These are phyloP conservation scores for Kondoa subrosea DNA, from an alignment of 768 basidiomycete species.

Conservation along the genomic window DNA sequence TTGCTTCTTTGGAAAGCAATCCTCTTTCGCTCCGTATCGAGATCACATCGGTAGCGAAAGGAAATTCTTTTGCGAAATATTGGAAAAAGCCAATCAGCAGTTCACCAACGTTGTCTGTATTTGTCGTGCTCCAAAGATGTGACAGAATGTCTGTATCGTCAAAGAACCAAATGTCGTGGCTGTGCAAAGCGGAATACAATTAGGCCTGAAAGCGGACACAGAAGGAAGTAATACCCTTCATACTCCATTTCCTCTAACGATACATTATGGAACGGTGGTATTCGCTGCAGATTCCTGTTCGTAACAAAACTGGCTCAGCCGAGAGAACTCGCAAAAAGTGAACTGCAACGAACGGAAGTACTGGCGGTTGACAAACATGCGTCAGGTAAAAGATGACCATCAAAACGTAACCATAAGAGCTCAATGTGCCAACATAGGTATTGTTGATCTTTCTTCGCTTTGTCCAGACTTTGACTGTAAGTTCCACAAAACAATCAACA, in stretches of 20 bases:
- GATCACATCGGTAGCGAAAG: slow-evolving; percentile 75
- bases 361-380: slow-evolving; percentile 92
- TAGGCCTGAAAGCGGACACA: slow-evolving; percentile 27
- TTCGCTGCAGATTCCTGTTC: slow-evolving; percentile 21
- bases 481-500: neutral
- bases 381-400: slow-evolving; percentile 95
- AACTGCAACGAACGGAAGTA: slow-evolving; percentile 45
- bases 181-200: neutral
- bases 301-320: neutral
- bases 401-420: slow-evolving; percentile 91
- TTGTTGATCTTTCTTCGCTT: slow-evolving; percentile 98
- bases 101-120: slow-evolving; percentile 80
- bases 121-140: slow-evolving; percentile 84
- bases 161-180: slow-evolving; percentile 54
- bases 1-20: slow-evolving; percentile 68
- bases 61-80: slow-evolving; percentile 84
- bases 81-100: slow-evolving; percentile 97
- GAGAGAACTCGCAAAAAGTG: neutral
- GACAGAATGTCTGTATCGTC: slow-evolving; percentile 87
- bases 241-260: slow-evolving; percentile 61
- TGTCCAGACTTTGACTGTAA: slow-evolving; percentile 91
- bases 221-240: slow-evolving; percentile 62
- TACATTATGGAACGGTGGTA: slow-evolving; percentile 24
- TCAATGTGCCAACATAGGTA: slow-evolving; percentile 88
- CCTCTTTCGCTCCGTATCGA: slow-evolving; percentile 62